These are phyloP conservation scores for Plasmodium berghei DNA, from an alignment of 169 alveolate genomes.

Conservation along the genomic window DNA sequence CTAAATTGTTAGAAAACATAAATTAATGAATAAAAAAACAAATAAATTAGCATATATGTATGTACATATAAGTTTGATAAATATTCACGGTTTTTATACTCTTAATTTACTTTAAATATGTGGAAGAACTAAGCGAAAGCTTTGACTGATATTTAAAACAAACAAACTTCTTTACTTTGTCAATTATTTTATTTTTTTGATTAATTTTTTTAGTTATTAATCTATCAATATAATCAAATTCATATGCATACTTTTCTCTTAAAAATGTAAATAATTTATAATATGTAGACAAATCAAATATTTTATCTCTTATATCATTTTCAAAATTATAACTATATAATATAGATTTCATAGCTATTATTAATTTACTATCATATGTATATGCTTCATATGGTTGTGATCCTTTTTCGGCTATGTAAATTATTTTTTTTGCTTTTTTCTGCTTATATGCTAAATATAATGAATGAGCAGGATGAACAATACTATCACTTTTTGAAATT, in stretches of 20 bases:
- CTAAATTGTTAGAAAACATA: slow-evolving; percentile 14
- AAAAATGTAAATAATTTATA: slow-evolving; percentile 22
- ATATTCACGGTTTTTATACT: not conserved
- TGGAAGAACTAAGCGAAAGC: slow-evolving; percentile 37
- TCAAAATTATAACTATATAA: slow-evolving; percentile 22
- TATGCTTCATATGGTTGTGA: slow-evolving; percentile 45
- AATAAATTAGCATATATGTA: not conserved
- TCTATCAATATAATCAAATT: slow-evolving; percentile 50
- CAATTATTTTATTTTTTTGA: slow-evolving; percentile 31
- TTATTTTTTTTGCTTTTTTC: slow-evolving; percentile 26
- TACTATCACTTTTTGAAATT: slow-evolving; percentile 44
- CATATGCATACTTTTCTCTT: slow-evolving; percentile 40
- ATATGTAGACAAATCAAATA: slow-evolving; percentile 29
- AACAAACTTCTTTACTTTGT: slow-evolving; percentile 36
- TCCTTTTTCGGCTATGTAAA: slow-evolving; percentile 47
- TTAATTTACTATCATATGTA: slow-evolving; percentile 56
- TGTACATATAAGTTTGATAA: not conserved
- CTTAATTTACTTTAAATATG: slow-evolving; percentile 22
- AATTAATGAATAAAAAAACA: not conserved
- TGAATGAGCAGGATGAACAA: slow-evolving; percentile 64
- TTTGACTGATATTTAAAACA: slow-evolving; percentile 34
- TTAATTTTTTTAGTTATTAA: slow-evolving; percentile 26
- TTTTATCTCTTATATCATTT: not conserved
- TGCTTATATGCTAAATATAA: slow-evolving; percentile 71
- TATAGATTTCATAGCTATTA: slow-evolving; percentile 36